Base-by-base conservation (phyloP, 371 early-diverging fungal species). In the Apophysomyces elegans region DNA sequence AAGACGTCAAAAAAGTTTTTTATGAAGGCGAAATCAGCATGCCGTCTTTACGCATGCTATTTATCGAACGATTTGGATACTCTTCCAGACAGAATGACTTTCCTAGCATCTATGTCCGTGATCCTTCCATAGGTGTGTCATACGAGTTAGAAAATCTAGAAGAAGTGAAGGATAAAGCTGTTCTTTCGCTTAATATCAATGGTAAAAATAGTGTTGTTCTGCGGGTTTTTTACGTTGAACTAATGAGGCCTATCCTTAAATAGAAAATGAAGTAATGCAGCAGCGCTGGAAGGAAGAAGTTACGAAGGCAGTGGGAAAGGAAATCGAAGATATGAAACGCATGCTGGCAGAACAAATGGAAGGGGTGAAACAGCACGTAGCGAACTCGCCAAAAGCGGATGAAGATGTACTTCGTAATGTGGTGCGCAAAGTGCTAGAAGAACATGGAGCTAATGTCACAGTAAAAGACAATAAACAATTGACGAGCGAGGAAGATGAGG, bases 141-240 rank as follows among this genome's bases (percentile, higher is more conserved):
- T 91, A 93, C 64, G 91, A 91, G 62, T 81, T 93, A 12, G 89
- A 88, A 56, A 84, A 91, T 62, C 63, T 90, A 26, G 44, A 62
- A 5, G 91, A 93, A 63, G 88, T 93, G 14, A 74, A 68, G 35
- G 67, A 88, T 37, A 85, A 85, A 8, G 79, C 90, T 5, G 84
- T 91, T 21, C 69, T 90, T 26, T 84, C 88, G 8, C 74, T 93
- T 9, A 85, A 88, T 67, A 79, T 90, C n/a, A 73, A 85, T 73
- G 85, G 89, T 88, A 86, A 62, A 58, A 6, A 16, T 54, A 26
- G 32, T 47, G 11, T 39, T 26, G 13, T 38, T 14, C 36, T 43
- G 26, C 37, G 35, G 9, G 21, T 43, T 50, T 64, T 61, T 18
- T 16, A 59, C 16, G 16, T 32, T 57, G 37, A n/a, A 12, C 14